Evolutionary conservation across 192 early-diverging fungal species (phyloP), one percentile per base, ranked within the genome.

Genomic region (Podochytrium sp.): DNA sequence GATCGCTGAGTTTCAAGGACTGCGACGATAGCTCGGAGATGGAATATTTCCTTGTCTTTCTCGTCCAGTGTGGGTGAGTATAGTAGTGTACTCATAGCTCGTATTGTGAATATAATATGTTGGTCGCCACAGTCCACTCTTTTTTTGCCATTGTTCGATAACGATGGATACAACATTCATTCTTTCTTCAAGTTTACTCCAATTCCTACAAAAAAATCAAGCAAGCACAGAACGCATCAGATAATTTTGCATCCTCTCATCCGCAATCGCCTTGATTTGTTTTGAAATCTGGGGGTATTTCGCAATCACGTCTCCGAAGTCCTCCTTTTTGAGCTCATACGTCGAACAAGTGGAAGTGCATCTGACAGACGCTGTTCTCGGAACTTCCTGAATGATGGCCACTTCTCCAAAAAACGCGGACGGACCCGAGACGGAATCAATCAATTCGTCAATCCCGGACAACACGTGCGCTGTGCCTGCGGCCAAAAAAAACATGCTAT

Each of bases 401-500:
- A 87, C 86, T 76, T 87, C 86, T 27, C 86, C 86, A 71, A 87
- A 87, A 41, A 61, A 87, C 18, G 80, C 65, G 41, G 78, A 74
- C 38, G 77, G 78, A 3, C 75, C 74, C 34, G 53, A 67, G 18
- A 74, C 78, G 30, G 69, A 72, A 77, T 87, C 77, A 49, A 79
- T 71, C 32, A 76, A 34, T 32, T 81, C 77, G 14, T 80, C 84
- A 70, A 81, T 84, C 65, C 80, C 77, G 37, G 75, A 56, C 30
- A 83, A 63, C 2, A 87, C 80, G 49, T 86, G 75, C 3, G 76
- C 81, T 7, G 53, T 62, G 3, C 86, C 86, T 5, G 76, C 79
- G 7, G 82, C 78, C 5, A 87, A 70, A 66, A 87, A 85, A 63
- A 84, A 87, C 81, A 87, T 87, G 76, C 83, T 86, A 53, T 43